Conservation (phyloP, 2,329 filamentous ascomycete species). For the Aspergillus sp. region DNA sequence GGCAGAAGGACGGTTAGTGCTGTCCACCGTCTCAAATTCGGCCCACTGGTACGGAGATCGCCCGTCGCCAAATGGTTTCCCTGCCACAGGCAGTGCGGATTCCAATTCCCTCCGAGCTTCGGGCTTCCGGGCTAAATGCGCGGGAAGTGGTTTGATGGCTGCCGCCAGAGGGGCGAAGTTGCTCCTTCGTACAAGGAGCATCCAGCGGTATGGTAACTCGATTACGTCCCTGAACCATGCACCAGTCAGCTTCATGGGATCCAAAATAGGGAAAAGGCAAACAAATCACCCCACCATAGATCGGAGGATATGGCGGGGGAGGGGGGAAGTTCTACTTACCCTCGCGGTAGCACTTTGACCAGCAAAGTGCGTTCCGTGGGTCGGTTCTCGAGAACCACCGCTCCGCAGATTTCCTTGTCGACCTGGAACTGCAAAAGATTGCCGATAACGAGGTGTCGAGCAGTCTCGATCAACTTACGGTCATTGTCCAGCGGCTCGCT, state of each 20-base stretch:
- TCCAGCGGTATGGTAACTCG: constrained; percentile 60
- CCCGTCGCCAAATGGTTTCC: constrained; percentile 64
- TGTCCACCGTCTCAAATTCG: constrained; percentile 69
- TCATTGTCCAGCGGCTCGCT: constrained; percentile 68
- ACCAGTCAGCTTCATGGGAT: constrained; percentile 16
- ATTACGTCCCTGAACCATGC: constrained; percentile 45
- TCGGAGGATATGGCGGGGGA: background rate
- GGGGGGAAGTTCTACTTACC: constrained; percentile 55
- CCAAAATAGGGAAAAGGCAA: constrained; percentile 11
- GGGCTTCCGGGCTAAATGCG: constrained; percentile 50
- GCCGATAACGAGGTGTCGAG: constrained; percentile 65
- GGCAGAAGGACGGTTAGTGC: constrained; percentile 55
- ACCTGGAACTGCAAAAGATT: constrained; percentile 85
- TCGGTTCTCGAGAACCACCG: constrained; percentile 81
- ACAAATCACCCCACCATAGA: constrained; percentile 9
- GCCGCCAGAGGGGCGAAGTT: constrained; percentile 49
- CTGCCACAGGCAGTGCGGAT: constrained; percentile 63
- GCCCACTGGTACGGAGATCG: constrained; percentile 64
- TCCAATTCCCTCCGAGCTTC: constrained; percentile 56
- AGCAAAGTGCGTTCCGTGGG: constrained; percentile 72
- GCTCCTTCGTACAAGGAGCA: constrained; percentile 50
- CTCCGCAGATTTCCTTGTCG: constrained; percentile 86
- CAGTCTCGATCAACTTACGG: constrained; percentile 66
- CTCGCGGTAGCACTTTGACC: constrained; percentile 79
- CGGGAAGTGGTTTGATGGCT: constrained; percentile 48